phyloP scores from a whole-genome alignment of 2,329 filamentous ascomycete species.

The Ceratocystis huliohia region DNA sequence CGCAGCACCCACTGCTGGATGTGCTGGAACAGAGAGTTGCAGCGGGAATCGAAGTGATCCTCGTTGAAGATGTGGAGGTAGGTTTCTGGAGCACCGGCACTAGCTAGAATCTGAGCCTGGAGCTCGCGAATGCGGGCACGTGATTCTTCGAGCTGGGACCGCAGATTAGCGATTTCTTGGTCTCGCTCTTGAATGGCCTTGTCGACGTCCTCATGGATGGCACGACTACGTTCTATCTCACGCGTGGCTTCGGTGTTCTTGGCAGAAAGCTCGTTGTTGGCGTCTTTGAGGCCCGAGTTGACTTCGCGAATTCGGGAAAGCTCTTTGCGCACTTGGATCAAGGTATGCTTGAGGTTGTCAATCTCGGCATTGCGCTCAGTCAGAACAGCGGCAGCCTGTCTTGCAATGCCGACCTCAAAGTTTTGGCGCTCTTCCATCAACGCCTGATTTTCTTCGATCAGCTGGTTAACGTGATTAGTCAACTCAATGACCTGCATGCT shows the following conservation, averaged over 20 bases:
- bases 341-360: slow-evolving; percentile 61
- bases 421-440: slow-evolving; percentile 60
- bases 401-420: slow-evolving; percentile 53
- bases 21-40: slow-evolving; percentile 87
- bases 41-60: slow-evolving; percentile 89
- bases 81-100: slow-evolving; percentile 35
- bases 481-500: slow-evolving; percentile 96
- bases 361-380: slow-evolving; percentile 81
- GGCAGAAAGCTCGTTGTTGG: slow-evolving; percentile 62
- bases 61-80: slow-evolving; percentile 76
- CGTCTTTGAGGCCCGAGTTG: slow-evolving; percentile 65
- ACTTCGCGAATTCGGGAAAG: slow-evolving; percentile 67
- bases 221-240: slow-evolving; percentile 57
- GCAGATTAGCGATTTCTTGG: slow-evolving; percentile 65
- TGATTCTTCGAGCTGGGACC: slow-evolving; percentile 63
- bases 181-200: slow-evolving; percentile 69
- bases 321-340: slow-evolving; percentile 72
- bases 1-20: slow-evolving; percentile 96
- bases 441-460: slow-evolving; percentile 70
- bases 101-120: slow-evolving; percentile 41
- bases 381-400: slow-evolving; percentile 56
- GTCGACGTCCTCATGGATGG: slow-evolving; percentile 43
- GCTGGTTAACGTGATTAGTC: slow-evolving; percentile 70
- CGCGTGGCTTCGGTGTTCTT: slow-evolving; percentile 53
- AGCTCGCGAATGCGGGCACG: slow-evolving; percentile 45